Evolutionary conservation across 148 eudicot genomes (phyloP), one percentile per base, ranked within the genome.

Genomic region (Arbutus unedo): DNA sequence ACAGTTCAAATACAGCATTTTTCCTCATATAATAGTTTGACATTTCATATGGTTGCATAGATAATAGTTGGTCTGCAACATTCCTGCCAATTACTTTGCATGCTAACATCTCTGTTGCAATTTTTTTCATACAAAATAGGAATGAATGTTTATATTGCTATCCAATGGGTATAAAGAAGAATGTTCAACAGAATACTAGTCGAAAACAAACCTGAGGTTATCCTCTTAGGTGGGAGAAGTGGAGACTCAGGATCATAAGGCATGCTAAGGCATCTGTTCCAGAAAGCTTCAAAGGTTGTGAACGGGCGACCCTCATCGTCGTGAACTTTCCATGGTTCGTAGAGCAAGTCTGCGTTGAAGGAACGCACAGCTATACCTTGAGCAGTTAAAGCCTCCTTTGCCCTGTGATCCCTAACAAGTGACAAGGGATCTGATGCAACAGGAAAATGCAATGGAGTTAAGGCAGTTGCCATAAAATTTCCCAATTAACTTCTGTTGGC

Each of bases 241-340:
- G 99, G 99, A 80, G 99, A 83, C 81, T 94, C 97, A 7, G 98
- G 99, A 86, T 97, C 99, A 84, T 89, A 97, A 72, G 95, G 97
- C 99, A 97, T 97, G 90, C 90, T 91, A 81, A 97, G 99, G 92
- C 98, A 97, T 90, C 91, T 91, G 19, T 90, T 93, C 99, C 99
- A 97, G 87, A 97, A 94, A 75, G 90, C 88, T 31, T 90, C 76
- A 83, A 97, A 97, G 71, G 95, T 97, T 59, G 82, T 81, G 89
- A 97, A 97, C 14, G 97, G 98, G 47, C 83, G 94, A 38, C 93
- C 91, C 74, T 88, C 85, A 19, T 89, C 89, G 82, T 97, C 92
- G 50, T 83, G 82, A 82, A 97, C 94, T 80, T 94, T 96, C 99
- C 99, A 97, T 8, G 99, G 99, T 83, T 97, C 97, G 78, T 97